Percentiles rank a stretch among this genome's conserved stretches.
Conservation (phyloP, 768 basidiomycete species). For the Leucogyrophana mollusca region DNA sequence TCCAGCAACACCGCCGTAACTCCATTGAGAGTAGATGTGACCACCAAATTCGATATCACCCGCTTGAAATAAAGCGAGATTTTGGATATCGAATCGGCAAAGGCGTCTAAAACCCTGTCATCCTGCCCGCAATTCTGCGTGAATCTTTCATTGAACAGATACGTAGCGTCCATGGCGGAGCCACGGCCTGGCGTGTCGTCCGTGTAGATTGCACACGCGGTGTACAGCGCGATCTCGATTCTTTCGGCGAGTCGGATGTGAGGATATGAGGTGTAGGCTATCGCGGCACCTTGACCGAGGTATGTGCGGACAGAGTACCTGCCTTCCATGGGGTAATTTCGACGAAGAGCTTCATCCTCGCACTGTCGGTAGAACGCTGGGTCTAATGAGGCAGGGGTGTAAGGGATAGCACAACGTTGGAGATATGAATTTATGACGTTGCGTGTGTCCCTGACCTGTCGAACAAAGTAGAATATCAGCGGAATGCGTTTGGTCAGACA, state of each 20-base stretch:
- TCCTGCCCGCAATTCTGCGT: constrained; percentile 24
- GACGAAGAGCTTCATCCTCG: constrained; percentile 15
- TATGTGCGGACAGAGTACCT: constrained; percentile 23
- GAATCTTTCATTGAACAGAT: constrained; percentile 35
- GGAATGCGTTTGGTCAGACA: too few species aligned
- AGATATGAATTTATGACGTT: too few species aligned
- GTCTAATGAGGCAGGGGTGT: constrained; percentile 8
- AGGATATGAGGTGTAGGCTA: constrained; percentile 20
- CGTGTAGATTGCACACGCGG: constrained; percentile 33
- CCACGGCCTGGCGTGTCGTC: constrained; percentile 35
- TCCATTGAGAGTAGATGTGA: constrained; percentile 34
- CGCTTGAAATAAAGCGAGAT: constrained; percentile 25
- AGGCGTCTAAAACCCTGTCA: constrained; percentile 28
- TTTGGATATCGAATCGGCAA: constrained; percentile 32
- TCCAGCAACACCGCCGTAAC: constrained; percentile 35
- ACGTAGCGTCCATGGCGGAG: constrained; percentile 19
- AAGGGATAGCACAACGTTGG: too few species aligned
- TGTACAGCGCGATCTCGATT: constrained; percentile 38
- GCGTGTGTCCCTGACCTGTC: too few species aligned
- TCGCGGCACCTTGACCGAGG: constrained; percentile 30
- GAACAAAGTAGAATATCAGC: too few species aligned
- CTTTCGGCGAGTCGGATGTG: constrained; percentile 22
- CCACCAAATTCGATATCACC: constrained; percentile 33
- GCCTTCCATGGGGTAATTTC: constrained; percentile 26
- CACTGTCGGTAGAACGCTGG: constrained; percentile 19